Conservation (phyloP, 495 filamentous ascomycete species). For the Parathielavia hyrcaniae region DNA sequence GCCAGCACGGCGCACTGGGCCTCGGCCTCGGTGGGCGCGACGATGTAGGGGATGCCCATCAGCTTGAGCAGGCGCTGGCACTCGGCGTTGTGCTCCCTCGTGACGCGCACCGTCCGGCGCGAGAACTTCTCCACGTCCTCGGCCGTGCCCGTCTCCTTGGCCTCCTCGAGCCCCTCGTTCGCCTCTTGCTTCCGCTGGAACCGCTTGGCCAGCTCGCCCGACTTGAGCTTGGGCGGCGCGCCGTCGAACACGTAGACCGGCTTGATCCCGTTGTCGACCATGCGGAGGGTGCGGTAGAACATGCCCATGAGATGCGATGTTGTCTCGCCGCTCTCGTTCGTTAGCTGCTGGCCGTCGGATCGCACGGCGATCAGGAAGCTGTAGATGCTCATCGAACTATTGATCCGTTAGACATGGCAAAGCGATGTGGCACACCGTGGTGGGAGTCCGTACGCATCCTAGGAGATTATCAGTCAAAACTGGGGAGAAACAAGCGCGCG, state of each 20-base stretch:
- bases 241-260: constrained; percentile 98
- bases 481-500: neutral
- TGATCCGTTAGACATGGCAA: constrained; percentile 3
- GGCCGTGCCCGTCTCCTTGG: constrained; percentile 93
- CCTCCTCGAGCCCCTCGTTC: constrained; percentile 80
- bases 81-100: constrained; percentile 89
- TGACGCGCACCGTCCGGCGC: constrained; percentile 89
- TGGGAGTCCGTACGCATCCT: constrained; percentile 75
- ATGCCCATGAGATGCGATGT: constrained; percentile 98
- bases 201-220: constrained; percentile 88
- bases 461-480: constrained; percentile 17
- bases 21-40: constrained; percentile 94
- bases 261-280: constrained; percentile 98
- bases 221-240: constrained; percentile 92
- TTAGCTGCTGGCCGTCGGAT: constrained; percentile 92
- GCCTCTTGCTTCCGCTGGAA: constrained; percentile 87
- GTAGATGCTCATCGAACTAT: constrained; percentile 96
- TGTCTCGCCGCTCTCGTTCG: constrained; percentile 86
- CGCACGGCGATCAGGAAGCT: constrained; percentile 96
- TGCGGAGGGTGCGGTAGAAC: constrained; percentile 97
- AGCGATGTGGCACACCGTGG: neutral
- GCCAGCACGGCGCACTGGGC: constrained; percentile 92
- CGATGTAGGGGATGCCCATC: constrained; percentile 94
- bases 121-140: constrained; percentile 98
- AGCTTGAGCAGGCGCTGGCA: constrained; percentile 83